A percentile compares a stretch with the other conserved stretches of the same genome.
Conservation (phyloP, 306 rosid species). For the Calophaca sinica region DNA sequence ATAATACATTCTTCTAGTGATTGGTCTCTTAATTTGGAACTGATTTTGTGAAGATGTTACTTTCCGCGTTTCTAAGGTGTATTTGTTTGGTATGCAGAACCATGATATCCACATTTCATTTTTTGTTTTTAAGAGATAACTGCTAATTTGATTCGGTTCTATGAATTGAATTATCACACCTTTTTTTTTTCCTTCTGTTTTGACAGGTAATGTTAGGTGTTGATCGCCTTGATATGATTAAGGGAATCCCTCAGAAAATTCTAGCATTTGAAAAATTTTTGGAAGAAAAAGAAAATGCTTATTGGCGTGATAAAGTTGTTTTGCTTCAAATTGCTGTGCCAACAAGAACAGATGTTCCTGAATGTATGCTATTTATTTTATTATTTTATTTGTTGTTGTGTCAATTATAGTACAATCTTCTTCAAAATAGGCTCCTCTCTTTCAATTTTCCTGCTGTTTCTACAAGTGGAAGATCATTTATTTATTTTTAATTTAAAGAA, state of each 20-base stretch:
- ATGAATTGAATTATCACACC: slow-evolving; percentile 30
- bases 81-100: too few species aligned
- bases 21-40: not conserved
- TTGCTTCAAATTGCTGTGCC: slow-evolving; percentile 97
- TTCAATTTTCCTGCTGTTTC: slow-evolving; percentile 11
- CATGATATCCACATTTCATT: too few species aligned
- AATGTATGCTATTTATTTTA: slow-evolving; percentile 68
- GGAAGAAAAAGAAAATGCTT: slow-evolving; percentile 92
- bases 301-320: slow-evolving; percentile 93
- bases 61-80: too few species aligned
- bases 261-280: slow-evolving; percentile 95
- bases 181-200: slow-evolving; percentile 27
- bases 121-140: too few species aligned
- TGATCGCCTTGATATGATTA: slow-evolving; percentile 98
- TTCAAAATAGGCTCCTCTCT: slow-evolving; percentile 34
- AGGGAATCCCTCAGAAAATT: slow-evolving; percentile 94
- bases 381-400: slow-evolving; percentile 39
- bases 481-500: not conserved
- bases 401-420: slow-evolving; percentile 23
- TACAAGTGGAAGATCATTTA: not conserved
- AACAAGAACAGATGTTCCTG: slow-evolving; percentile 91
- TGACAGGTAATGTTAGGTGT: slow-evolving; percentile 93
- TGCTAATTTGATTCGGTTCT: slow-evolving; percentile 9
- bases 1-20: slow-evolving; percentile 1
- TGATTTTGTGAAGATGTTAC: not conserved